A percentile compares a stretch with the other conserved stretches of the same genome.
phyloP scores from a whole-genome alignment of 148 eudicot species.

The Gaultheria prostrata region DNA sequence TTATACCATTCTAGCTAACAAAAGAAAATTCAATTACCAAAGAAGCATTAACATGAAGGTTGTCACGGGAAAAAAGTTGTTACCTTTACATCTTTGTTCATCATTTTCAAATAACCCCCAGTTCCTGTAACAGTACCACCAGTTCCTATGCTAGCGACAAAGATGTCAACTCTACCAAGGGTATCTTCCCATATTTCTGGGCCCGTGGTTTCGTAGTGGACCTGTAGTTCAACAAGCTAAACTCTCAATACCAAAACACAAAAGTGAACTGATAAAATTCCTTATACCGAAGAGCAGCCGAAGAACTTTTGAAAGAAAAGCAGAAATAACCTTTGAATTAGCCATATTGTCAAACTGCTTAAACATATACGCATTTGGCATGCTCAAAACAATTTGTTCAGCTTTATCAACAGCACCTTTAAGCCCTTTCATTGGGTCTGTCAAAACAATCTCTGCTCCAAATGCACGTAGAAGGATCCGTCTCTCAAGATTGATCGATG shows the following conservation, averaged over 20 bases:
- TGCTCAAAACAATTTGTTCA: constrained; percentile 55
- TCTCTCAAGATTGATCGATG: constrained; percentile 56
- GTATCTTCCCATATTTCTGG: constrained; percentile 90
- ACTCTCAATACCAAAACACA: not conserved
- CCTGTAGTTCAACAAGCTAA: constrained; percentile 32
- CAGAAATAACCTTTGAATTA: constrained; percentile 55
- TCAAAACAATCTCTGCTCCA: constrained; percentile 65
- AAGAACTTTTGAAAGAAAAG: not conserved
- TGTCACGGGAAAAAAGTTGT: constrained; percentile 1
- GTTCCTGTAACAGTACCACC: constrained; percentile 74
- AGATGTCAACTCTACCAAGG: constrained; percentile 52
- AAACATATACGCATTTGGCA: constrained; percentile 65
- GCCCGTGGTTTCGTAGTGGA: constrained; percentile 80
- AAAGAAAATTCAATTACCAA: not conserved
- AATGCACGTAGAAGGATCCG: constrained; percentile 61
- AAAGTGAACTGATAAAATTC: not conserved
- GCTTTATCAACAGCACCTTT: constrained; percentile 79
- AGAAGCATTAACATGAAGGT: not conserved
- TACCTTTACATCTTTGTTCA: constrained; percentile 67
- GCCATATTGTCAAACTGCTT: constrained; percentile 67
- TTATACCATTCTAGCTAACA: not conserved
- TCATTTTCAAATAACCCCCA: constrained; percentile 63
- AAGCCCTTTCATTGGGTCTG: constrained; percentile 60
- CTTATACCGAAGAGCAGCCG: not conserved
- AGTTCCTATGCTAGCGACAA: constrained; percentile 76